These are phyloP conservation scores for Saccharomycopsis fermentans DNA, from an alignment of 805 yeast species.

Conservation along the genomic window DNA sequence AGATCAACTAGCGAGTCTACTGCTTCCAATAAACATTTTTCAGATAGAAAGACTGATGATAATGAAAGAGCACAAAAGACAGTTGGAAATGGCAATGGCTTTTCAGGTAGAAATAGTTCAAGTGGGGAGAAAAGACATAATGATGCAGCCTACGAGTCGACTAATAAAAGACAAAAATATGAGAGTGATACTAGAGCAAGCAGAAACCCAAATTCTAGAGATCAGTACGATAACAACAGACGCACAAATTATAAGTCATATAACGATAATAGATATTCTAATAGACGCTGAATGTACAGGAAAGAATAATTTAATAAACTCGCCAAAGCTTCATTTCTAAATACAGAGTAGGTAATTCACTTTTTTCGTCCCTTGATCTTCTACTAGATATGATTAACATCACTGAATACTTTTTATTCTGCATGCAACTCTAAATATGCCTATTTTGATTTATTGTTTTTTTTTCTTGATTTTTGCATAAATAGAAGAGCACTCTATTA, in stretches of 20 bases:
- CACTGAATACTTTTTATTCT: no score
- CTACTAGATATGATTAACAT: no score
- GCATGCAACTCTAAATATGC: no score
- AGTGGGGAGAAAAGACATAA: background rate
- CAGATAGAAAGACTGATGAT: slow-evolving; percentile 1
- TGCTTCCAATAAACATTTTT: background rate
- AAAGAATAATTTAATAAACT: no score
- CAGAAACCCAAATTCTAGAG: background rate
- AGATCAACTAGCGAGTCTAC: background rate
- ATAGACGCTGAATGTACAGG: background rate
- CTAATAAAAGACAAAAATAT: background rate
- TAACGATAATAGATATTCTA: background rate
- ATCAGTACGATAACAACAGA: background rate
- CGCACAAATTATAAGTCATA: background rate
- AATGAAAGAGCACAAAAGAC: background rate
- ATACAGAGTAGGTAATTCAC: no score
- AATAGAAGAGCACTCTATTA: background rate
- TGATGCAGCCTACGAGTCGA: background rate
- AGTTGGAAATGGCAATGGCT: background rate
- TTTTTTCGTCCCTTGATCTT: no score
- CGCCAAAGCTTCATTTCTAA: no score
- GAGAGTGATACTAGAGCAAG: background rate
- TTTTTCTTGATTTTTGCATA: background rate
- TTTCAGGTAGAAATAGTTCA: background rate
- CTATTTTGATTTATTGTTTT: background rate